Evolutionary conservation across 2,329 filamentous ascomycete species (phyloP), one percentile per base, ranked within the genome.

Genomic region (Pyricularia pennisetigena): DNA sequence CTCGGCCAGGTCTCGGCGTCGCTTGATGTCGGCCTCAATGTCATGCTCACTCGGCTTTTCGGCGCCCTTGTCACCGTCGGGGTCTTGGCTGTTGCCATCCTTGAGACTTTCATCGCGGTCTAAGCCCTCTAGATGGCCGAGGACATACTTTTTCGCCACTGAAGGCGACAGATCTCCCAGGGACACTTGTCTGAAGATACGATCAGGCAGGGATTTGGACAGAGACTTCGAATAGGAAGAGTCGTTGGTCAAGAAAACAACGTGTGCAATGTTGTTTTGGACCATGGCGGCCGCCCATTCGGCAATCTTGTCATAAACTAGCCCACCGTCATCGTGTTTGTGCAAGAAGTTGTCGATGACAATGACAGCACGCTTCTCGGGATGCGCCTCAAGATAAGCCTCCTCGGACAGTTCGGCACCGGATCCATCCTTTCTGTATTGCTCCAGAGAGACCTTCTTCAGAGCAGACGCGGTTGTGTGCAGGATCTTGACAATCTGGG

Each of bases 271-370:
- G 71, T 97, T 97, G 67, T 90, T 89, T 64, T 92, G 92, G 0
- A 95, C 94, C 30, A 97, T 81, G 1, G 88, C 83, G 4, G 95
- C 93, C 1, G 94, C 93, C 92, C 94, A 98, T 74, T 97, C 93
- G 0, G 93, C 88, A 65, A 94, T 82, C 75, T 92, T 93, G 71
- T 94, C 90, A 69, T 92, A 91, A 24, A 94, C 83, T n/a, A 89
- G 80, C 54, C 66, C 69, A 9, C 81, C 80, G 30, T 90, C 88
- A 49, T 90, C 85, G 68, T 83, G 88, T 79, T 93, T 94, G 79
- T 95, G 90, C 14, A 97, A 78, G 79, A 96, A 98, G 75, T 97
- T 97, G 76, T 97, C 93, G 68, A 97, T 90, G 9, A 98, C 88
- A 4, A 98, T 88, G 5, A 97, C 90, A 0, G 93, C 89, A 26